These are phyloP conservation scores for Microstroma glucosiphilum DNA, from an alignment of 1,284 basidiomycete genomes.

Conservation along the genomic window DNA sequence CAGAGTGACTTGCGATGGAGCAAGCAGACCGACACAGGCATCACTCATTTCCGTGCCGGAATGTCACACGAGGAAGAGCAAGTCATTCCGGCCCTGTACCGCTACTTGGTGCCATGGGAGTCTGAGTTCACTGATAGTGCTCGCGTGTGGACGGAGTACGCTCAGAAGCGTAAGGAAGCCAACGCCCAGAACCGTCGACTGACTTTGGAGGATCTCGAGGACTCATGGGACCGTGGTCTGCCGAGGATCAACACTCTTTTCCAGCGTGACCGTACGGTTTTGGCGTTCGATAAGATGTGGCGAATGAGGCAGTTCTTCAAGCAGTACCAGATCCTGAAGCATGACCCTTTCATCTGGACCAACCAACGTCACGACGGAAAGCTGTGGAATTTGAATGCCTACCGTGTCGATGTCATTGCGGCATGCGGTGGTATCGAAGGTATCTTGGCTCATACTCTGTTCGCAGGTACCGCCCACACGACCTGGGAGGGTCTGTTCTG, in stretches of 20 bases:
- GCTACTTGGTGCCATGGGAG: slow-evolving; percentile 97
- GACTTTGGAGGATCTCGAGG: slow-evolving; percentile 93
- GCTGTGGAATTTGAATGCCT: slow-evolving; percentile 95
- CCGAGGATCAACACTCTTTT: slow-evolving; percentile 94
- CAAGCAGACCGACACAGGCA: slow-evolving; percentile 87
- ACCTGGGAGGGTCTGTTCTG: slow-evolving; percentile 59
- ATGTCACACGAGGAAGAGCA: slow-evolving; percentile 68
- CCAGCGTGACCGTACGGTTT: slow-evolving; percentile 93
- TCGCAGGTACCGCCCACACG: slow-evolving; percentile 88
- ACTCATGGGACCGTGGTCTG: slow-evolving; percentile 96
- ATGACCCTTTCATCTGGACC: slow-evolving; percentile 96
- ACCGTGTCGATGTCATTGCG: slow-evolving; percentile 98
- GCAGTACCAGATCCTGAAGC: slow-evolving; percentile 86
- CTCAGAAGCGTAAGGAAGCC: slow-evolving; percentile 98
- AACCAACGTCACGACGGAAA: slow-evolving; percentile 96
- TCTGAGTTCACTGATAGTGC: slow-evolving; percentile 97
- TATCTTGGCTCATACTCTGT: slow-evolving; percentile 91
- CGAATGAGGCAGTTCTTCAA: slow-evolving; percentile 81
- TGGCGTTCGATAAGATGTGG: slow-evolving; percentile 97
- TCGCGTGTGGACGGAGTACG: slow-evolving; percentile 98
- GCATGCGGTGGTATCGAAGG: slow-evolving; percentile 96
- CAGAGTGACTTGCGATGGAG: slow-evolving; percentile 95
- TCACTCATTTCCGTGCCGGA: slow-evolving; percentile 90
- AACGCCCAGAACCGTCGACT: slow-evolving; percentile 95
- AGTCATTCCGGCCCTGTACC: slow-evolving; percentile 82